A percentile compares a stretch with the other conserved stretches of the same genome.
Evolutionary conservation across 2,329 filamentous ascomycete genomes (phyloP).

Genomic region (Talaromyces amestolkiae): DNA sequence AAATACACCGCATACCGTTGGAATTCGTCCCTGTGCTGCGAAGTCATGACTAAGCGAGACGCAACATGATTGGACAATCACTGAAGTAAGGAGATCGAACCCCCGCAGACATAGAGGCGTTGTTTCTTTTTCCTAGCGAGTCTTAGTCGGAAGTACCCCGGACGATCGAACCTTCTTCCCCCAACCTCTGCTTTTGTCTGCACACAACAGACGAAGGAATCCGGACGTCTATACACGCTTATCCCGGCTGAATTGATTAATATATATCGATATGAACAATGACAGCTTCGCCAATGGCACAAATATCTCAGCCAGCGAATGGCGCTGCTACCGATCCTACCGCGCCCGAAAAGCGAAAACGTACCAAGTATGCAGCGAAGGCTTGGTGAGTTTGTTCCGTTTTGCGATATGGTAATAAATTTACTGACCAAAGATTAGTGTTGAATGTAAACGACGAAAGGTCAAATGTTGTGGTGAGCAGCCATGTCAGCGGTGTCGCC

Average conservation of each 20-base stretch:
- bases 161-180: neutral
- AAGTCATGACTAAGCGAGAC: neutral
- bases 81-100: neutral
- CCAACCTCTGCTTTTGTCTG: neutral
- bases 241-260: neutral
- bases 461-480: slow-evolving; percentile 72
- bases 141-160: neutral
- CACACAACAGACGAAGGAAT: neutral
- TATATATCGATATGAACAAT: neutral
- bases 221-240: neutral
- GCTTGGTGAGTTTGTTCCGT: slow-evolving; percentile 8
- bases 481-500: slow-evolving; percentile 62
- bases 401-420: neutral
- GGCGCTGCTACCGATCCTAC: neutral
- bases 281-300: neutral
- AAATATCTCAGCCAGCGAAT: slow-evolving; percentile 1
- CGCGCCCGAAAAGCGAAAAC: slow-evolving; percentile 13
- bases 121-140: neutral
- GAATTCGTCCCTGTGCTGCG: neutral
- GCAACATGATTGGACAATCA: neutral
- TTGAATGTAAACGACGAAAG: slow-evolving; percentile 72
- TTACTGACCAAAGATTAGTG: slow-evolving; percentile 44
- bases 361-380: slow-evolving; percentile 17
- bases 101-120: neutral
- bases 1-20: neutral